phyloP scores from a whole-genome alignment of 139 green algal species.

The Picochlorum sp. region DNA sequence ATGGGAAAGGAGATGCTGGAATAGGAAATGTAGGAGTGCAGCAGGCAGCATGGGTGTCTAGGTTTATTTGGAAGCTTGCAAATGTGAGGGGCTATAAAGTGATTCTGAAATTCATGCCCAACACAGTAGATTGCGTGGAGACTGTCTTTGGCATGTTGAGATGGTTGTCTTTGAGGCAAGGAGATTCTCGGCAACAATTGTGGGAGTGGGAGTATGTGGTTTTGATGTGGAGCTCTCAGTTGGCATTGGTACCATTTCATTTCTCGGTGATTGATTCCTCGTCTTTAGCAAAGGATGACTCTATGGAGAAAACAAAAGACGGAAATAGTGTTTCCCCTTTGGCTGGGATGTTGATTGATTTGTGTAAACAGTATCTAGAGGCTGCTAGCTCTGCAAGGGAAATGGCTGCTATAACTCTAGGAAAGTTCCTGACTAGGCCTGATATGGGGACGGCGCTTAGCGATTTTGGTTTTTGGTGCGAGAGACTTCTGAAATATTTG shows the following conservation, averaged over 20 bases:
- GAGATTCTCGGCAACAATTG: neutral
- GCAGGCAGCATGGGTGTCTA: slow-evolving; percentile 11
- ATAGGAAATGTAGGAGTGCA: neutral
- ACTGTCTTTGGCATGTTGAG: slow-evolving; percentile 33
- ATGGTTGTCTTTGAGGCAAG: neutral
- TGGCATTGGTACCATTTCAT: slow-evolving; percentile 91
- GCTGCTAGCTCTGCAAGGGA: slow-evolving; percentile 55
- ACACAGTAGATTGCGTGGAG: slow-evolving; percentile 70
- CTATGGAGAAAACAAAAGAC: neutral
- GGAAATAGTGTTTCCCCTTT: slow-evolving; percentile 3
- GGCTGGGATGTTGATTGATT: slow-evolving; percentile 36
- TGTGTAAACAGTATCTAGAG: slow-evolving; percentile 54
- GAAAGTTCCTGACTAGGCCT: slow-evolving; percentile 73
- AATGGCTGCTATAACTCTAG: slow-evolving; percentile 72
- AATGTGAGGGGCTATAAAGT: slow-evolving; percentile 78
- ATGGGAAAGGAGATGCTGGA: too few species aligned
- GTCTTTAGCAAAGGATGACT: slow-evolving; percentile 12
- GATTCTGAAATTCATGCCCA: slow-evolving; percentile 82
- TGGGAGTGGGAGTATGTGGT: slow-evolving; percentile 74
- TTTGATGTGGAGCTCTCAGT: slow-evolving; percentile 90
- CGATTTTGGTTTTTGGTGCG: slow-evolving; percentile 60
- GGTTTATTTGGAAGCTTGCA: slow-evolving; percentile 65
- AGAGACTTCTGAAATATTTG: slow-evolving; percentile 15
- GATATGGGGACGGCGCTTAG: slow-evolving; percentile 62
- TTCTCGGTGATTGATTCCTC: slow-evolving; percentile 75